These are phyloP conservation scores for Hanseniaspora guilliermondii DNA, from an alignment of 805 yeast species.

Conservation along the genomic window DNA sequence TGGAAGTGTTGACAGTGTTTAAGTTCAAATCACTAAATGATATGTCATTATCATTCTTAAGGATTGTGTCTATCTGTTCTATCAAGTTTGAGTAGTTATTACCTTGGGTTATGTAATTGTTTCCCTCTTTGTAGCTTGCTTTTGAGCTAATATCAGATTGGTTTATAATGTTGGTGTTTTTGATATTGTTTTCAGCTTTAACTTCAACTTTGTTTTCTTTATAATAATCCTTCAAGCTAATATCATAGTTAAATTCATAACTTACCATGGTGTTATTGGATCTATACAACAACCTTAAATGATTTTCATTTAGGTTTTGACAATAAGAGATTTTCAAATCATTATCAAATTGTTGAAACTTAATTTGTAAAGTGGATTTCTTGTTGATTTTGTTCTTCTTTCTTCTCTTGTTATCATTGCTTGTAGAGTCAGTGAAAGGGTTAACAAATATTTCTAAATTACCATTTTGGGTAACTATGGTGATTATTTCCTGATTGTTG, in stretches of 20 bases:
- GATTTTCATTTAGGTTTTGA: background rate
- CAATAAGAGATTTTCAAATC: background rate
- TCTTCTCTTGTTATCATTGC: constrained; percentile 18
- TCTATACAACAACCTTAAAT: background rate
- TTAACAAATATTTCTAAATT: constrained; percentile 55
- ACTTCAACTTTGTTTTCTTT: constrained; percentile 20
- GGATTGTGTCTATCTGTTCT: constrained; percentile 18
- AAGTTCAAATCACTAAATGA: constrained; percentile 3
- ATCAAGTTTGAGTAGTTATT: constrained; percentile 47
- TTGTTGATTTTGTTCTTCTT: constrained; percentile 42
- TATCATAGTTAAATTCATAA: background rate
- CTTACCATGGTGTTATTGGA: background rate
- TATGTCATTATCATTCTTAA: constrained; percentile 29
- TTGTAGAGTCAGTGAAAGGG: constrained; percentile 29
- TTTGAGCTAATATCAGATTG: constrained; percentile 38
- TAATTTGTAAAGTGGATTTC: constrained; percentile 36
- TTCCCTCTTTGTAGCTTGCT: constrained; percentile 46
- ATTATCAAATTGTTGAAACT: constrained; percentile 20
- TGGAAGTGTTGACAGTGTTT: constrained; percentile 20
- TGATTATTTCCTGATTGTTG: background rate
- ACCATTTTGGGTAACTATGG: constrained; percentile 54
- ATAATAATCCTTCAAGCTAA: constrained; percentile 19
- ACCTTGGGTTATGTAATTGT: constrained; percentile 52
- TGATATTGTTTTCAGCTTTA: constrained; percentile 12
- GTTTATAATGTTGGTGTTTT: constrained; percentile 15